Evolutionary conservation across 1,284 basidiomycete species (phyloP).

Genomic region (Apiotrichum gamsii): DNA sequence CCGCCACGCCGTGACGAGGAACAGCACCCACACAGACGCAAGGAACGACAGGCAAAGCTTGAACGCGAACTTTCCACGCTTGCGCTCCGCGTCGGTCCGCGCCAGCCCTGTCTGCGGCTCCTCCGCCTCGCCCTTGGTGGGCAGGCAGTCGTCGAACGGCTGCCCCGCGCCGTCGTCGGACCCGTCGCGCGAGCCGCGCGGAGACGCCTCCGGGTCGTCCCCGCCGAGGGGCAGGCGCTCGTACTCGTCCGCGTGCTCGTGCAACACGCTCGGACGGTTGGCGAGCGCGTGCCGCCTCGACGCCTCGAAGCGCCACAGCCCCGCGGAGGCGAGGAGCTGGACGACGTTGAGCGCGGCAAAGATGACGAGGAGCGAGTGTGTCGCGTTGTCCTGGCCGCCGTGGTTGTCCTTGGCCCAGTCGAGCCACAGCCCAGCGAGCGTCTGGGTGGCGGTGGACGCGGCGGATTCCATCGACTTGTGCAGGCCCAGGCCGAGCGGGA

Average conservation of each 20-base stretch:
- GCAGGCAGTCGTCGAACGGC: not conserved
- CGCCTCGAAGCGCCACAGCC: conserved; percentile 49
- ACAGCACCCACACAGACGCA: conserved; percentile 59
- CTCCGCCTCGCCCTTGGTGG: conserved; percentile 4
- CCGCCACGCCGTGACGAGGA: conserved; percentile 55
- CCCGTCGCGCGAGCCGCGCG: not conserved
- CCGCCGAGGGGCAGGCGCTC: conserved; percentile 22
- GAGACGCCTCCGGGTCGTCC: conserved; percentile 11
- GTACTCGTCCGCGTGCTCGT: conserved; percentile 15
- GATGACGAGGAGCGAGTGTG: conserved; percentile 54
- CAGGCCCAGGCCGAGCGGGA: conserved; percentile 68
- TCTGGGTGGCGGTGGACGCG: conserved; percentile 64
- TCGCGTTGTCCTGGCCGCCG: conserved; percentile 10
- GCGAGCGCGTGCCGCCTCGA: conserved; percentile 6
- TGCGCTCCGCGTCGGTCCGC: conserved; percentile 14
- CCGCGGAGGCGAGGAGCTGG: conserved; percentile 55
- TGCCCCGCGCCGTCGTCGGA: conserved; percentile 1
- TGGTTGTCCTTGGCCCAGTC: conserved; percentile 47
- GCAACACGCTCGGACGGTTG: not conserved
- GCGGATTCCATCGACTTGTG: conserved; percentile 72
- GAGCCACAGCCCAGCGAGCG: conserved; percentile 60
- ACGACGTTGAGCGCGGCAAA: conserved; percentile 58
- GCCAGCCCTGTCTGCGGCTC: conserved; percentile 17
- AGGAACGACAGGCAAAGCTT: conserved; percentile 49
- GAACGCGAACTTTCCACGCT: conserved; percentile 19